Evolutionary conservation across 257 asterid genomes (phyloP).

Genomic region (Catharanthus roseus): DNA sequence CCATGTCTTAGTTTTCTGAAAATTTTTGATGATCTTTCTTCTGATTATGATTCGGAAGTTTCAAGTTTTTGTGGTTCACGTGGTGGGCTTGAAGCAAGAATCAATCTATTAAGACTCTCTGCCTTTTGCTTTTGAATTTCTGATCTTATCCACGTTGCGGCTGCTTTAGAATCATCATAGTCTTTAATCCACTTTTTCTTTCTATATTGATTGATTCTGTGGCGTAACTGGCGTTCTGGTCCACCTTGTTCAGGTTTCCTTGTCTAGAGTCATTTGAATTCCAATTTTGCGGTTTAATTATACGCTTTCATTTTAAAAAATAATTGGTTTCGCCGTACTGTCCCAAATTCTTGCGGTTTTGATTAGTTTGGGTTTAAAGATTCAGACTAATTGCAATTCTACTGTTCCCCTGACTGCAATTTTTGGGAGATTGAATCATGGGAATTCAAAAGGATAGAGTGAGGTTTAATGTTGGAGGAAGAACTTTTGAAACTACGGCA

Average conservation of each 20-base stretch:
- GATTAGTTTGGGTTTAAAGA: neutral
- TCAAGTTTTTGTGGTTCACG: neutral
- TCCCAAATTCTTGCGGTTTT: neutral
- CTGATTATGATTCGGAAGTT: neutral
- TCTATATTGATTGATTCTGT: neutral
- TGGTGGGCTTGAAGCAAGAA: conserved; percentile 14
- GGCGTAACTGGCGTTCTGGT: neutral
- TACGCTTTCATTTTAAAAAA: neutral
- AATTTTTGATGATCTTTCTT: conserved; percentile 12
- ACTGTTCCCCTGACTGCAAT: neutral
- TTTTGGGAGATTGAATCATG: conserved; percentile 32
- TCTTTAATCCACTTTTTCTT: conserved; percentile 5
- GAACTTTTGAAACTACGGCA: conserved; percentile 70
- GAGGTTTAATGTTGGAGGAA: conserved; percentile 76
- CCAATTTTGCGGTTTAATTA: conserved; percentile 3
- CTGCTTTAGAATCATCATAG: conserved; percentile 5
- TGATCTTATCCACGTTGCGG: conserved; percentile 18
- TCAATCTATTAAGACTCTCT: conserved; percentile 5
- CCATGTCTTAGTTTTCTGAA: conserved; percentile 15
- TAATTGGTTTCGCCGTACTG: neutral
- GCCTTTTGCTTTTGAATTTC: conserved; percentile 15
- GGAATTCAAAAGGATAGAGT: conserved; percentile 79
- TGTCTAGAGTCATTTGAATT: conserved; percentile 9
- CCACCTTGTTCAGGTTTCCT: neutral
- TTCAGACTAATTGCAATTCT: neutral